These are phyloP conservation scores for Ganoderma resinaceum DNA, from an alignment of 1,284 basidiomycete species.

Conservation along the genomic window DNA sequence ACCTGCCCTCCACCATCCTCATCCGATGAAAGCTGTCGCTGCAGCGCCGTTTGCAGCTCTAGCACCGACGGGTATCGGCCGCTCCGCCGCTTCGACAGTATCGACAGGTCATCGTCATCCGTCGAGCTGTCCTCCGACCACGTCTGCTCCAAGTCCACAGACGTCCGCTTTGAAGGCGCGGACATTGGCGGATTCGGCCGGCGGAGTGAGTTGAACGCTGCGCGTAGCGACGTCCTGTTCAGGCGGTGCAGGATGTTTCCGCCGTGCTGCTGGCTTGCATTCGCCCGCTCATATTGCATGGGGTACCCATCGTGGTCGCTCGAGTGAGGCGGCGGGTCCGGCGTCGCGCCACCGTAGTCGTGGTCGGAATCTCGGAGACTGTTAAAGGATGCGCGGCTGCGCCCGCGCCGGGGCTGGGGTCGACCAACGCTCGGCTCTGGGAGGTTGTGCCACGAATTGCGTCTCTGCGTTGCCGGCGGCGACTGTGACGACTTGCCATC, in stretches of 20 bases:
- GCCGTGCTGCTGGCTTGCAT: slow-evolving; percentile 6
- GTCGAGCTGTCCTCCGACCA: slow-evolving; percentile 78
- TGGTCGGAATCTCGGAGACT: slow-evolving; percentile 25
- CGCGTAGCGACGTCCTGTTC: slow-evolving; percentile 57
- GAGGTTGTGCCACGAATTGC: slow-evolving; percentile 8
- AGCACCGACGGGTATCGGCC: slow-evolving; percentile 34
- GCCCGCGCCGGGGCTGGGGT: slow-evolving; percentile 26
- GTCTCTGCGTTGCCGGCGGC: slow-evolving; percentile 8
- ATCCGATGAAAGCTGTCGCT: slow-evolving; percentile 24
- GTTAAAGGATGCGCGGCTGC: slow-evolving; percentile 16
- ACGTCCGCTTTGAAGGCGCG: slow-evolving; percentile 38
- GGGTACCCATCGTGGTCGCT: slow-evolving; percentile 22
- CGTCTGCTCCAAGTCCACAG: slow-evolving; percentile 34
- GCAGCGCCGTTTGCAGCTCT: slow-evolving; percentile 33
- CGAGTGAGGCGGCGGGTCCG: slow-evolving; percentile 37
- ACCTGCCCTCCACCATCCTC: slow-evolving; percentile 23
- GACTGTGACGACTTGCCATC: slow-evolving; percentile 14
- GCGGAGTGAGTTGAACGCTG: slow-evolving; percentile 47
- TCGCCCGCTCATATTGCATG: slow-evolving; percentile 11
- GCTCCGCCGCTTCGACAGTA: slow-evolving; percentile 36
- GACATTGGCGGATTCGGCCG: slow-evolving; percentile 28
- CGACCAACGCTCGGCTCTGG: slow-evolving; percentile 24
- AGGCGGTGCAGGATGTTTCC: slow-evolving; percentile 43
- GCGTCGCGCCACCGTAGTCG: slow-evolving; percentile 38
- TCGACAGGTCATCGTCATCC: slow-evolving; percentile 56